A percentile compares a stretch with the other conserved stretches of the same genome.
Conservation (phyloP, 2,329 filamentous ascomycete species). For the Cercospora zeina region DNA sequence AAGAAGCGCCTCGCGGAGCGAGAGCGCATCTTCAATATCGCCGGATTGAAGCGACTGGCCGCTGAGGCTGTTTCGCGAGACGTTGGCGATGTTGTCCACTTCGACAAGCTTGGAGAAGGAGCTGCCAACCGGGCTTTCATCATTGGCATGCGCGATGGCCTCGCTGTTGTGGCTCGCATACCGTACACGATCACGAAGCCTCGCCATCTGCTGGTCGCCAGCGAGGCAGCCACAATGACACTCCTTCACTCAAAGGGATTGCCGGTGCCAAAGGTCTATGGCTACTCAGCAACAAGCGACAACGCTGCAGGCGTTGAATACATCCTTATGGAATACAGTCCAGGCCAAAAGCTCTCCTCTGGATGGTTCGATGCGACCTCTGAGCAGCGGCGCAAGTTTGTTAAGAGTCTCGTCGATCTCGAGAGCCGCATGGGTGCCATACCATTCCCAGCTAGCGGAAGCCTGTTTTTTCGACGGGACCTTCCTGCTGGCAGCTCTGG, state of each 20-base stretch:
- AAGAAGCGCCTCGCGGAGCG: conserved; percentile 21
- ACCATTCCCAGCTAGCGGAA: conserved; percentile 39
- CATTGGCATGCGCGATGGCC: conserved; percentile 25
- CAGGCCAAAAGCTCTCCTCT: conserved; percentile 22
- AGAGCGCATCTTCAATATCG: conserved; percentile 23
- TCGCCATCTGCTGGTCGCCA: conserved; percentile 26
- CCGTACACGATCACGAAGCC: conserved; percentile 28
- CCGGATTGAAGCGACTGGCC: conserved; percentile 34
- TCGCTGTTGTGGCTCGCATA: conserved; percentile 32
- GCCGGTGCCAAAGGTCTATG: conserved; percentile 30
- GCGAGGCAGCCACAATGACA: conserved; percentile 33
- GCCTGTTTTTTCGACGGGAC: conserved; percentile 41
- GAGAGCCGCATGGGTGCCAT: conserved; percentile 37
- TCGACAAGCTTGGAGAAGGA: conserved; percentile 33
- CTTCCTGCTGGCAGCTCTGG: conserved; percentile 23
- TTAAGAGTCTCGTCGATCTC: conserved; percentile 37
- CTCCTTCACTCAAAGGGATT: conserved; percentile 29
- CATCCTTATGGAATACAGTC: conserved; percentile 32
- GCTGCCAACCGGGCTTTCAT: conserved; percentile 29
- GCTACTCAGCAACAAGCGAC: conserved; percentile 29
- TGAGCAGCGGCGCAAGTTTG: conserved; percentile 32
- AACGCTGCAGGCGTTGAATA: conserved; percentile 35
- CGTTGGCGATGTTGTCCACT: conserved; percentile 24
- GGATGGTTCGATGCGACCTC: conserved; percentile 29
- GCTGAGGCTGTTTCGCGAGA: conserved; percentile 35